Base-by-base conservation (phyloP, 1,284 basidiomycete species). In the Leccinum glutinopallens region DNA sequence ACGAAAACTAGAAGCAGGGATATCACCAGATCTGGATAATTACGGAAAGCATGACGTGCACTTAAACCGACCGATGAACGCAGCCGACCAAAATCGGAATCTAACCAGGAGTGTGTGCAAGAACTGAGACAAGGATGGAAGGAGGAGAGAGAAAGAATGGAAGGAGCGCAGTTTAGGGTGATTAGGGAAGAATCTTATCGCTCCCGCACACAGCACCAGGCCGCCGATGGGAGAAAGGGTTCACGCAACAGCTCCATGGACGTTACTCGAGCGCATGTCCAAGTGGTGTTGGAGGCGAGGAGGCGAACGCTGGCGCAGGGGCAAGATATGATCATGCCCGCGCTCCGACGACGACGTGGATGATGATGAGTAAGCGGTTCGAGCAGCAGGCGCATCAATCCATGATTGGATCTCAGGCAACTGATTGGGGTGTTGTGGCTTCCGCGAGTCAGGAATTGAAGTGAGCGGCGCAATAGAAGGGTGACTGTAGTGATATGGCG, bases 401-500 rank as follows among this genome's bases (percentile, higher is more conserved):
- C 74, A 75, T 43, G 74, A 78, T 65, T 75, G 76, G 59, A 75
- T 75, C 67, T 78, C 76, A 25, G 74, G 74, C 57, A 75, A 57
- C 65, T 76, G 75, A 60, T 76, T 73, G 1, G 73, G 69, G 60
- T 78, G 74, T 41, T 75, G 75, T 51, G 74, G 64, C 56, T 68
- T 77, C 35, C 74, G 69, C 8, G 75, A 72, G 67, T 76, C 75
- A 60, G 76, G 75, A 46, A 78, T 75, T 22, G 75, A 74, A 9
- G 76, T 65, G 9, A 83, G 74, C 19, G 82, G 82, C 58, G 82
- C 80, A 68, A 83, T 81, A 57, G 80, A 82, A 64, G 82, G 82
- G 72, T 84, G 81, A 60, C 75, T 76, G 66, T 83, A 83, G 66
- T 81, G 79, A 70, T 83, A 80, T 41, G 82, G 81, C 10, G 76